Evolutionary conservation across 2,329 filamentous ascomycete genomes (phyloP).

Genomic region (Drechslera avenae): DNA sequence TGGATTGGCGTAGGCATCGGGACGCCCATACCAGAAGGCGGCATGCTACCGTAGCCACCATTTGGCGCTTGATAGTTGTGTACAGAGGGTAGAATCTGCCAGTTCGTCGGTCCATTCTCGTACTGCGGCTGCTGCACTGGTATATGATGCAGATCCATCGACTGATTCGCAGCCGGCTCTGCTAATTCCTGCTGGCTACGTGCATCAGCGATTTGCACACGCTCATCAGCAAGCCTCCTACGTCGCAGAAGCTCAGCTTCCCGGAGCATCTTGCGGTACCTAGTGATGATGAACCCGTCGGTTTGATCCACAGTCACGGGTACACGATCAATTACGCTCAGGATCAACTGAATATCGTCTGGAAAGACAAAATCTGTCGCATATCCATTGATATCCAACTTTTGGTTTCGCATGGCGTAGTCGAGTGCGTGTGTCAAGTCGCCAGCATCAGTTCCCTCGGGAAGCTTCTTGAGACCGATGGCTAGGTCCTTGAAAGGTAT

Average conservation of each 20-base stretch:
- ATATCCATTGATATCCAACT: slow-evolving; percentile 1
- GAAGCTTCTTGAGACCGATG: slow-evolving; percentile 26
- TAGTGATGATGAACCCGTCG: slow-evolving; percentile 5
- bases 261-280: not conserved
- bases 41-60: not conserved
- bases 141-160: not conserved
- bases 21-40: not conserved
- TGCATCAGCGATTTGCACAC: not conserved
- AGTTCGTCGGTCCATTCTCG: not conserved
- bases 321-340: slow-evolving; percentile 14
- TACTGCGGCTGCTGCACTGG: no score
- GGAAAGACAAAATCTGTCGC: slow-evolving; percentile 21
- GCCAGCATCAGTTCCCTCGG: slow-evolving; percentile 23
- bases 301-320: not conserved
- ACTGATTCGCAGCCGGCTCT: not conserved
- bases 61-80: not conserved
- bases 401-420: slow-evolving; percentile 16
- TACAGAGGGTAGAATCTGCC: not conserved
- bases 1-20: not conserved
- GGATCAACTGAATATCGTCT: slow-evolving; percentile 24
- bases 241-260: not conserved
- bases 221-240: not conserved
- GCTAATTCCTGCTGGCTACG: not conserved
- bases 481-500: slow-evolving; percentile 27
- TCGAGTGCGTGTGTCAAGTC: slow-evolving; percentile 35